Conservation (phyloP, 1,284 basidiomycete species). For the Tylopilus sp. region DNA sequence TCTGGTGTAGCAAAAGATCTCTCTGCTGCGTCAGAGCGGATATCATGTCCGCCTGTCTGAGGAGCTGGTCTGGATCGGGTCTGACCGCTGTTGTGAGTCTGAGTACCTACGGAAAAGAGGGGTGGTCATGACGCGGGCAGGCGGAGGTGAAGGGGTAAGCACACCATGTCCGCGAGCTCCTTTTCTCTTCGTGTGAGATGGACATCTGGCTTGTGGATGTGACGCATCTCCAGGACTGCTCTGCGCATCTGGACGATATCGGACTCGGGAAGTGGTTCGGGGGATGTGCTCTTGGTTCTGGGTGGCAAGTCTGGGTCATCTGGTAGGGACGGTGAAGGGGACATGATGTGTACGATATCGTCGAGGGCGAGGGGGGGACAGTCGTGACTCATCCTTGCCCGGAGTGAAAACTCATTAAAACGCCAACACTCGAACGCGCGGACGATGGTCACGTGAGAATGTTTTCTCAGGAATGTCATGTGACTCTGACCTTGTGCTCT, state of each 20-base stretch:
- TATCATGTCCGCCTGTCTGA: constrained; percentile 60
- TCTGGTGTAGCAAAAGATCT: constrained; percentile 50
- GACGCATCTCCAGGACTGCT: constrained; percentile 18
- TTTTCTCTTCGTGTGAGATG: constrained; percentile 39
- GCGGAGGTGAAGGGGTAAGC: constrained; percentile 17
- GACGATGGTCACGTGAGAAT: constrained; percentile 27
- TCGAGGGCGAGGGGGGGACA: constrained; percentile 36
- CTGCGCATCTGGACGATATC: constrained; percentile 27
- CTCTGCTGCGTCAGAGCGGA: constrained; percentile 51
- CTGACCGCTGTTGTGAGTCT: constrained; percentile 43
- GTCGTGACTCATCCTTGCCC: constrained; percentile 31
- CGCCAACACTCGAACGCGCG: constrained; percentile 35
- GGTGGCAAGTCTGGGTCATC: constrained; percentile 22
- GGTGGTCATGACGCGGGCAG: constrained; percentile 1
- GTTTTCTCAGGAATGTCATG: constrained; percentile 23
- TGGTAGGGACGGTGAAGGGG: constrained; percentile 37
- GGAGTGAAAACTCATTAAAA: constrained; percentile 33
- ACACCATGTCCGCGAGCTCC: constrained; percentile 59
- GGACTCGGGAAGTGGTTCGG: constrained; percentile 22
- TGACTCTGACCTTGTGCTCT: no score
- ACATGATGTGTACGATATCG: constrained; percentile 42
- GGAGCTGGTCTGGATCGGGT: constrained; percentile 46
- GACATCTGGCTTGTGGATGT: neutral
- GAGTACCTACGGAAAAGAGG: constrained; percentile 41
- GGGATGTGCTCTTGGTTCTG: constrained; percentile 18